phyloP scores from a whole-genome alignment of 1,139 yeast species.

The Candida albicans region DNA sequence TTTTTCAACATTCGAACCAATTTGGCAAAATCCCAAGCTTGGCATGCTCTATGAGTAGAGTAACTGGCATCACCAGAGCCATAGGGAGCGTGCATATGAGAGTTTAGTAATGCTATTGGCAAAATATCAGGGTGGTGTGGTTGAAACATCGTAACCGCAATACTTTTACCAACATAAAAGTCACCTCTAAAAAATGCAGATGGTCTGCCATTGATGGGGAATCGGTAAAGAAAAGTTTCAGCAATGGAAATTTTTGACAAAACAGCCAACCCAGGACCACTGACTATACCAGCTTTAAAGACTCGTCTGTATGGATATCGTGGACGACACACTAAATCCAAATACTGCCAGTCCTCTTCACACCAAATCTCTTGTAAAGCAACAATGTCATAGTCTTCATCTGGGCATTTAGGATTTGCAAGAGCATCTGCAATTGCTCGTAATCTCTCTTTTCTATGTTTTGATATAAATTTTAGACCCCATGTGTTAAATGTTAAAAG shows the following conservation, averaged over 20 bases:
- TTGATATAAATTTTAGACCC: slow-evolving; percentile 88
- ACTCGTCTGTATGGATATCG: slow-evolving; percentile 65
- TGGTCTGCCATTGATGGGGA: slow-evolving; percentile 92
- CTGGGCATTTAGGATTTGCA: slow-evolving; percentile 35
- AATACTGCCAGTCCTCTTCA: slow-evolving; percentile 72
- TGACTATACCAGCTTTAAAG: slow-evolving; percentile 78
- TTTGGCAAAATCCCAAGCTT: slow-evolving; percentile 92
- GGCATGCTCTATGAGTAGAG: slow-evolving; percentile 86
- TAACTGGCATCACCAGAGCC: slow-evolving; percentile 87
- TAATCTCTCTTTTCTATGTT: slow-evolving; percentile 62
- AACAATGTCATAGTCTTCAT: slow-evolving; percentile 69
- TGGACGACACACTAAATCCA: slow-evolving; percentile 45
- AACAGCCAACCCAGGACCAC: slow-evolving; percentile 93
- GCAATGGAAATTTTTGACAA: slow-evolving; percentile 82
- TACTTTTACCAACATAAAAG: slow-evolving; percentile 94
- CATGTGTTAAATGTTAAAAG: slow-evolving; percentile 75
- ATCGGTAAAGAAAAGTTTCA: slow-evolving; percentile 74
- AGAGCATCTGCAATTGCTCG: slow-evolving; percentile 71
- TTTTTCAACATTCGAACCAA: slow-evolving; percentile 59
- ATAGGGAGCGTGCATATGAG: slow-evolving; percentile 98
- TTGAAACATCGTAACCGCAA: slow-evolving; percentile 70
- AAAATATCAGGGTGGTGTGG: slow-evolving; percentile 47
- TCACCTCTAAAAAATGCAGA: slow-evolving; percentile 94
- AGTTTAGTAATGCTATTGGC: slow-evolving; percentile 77
- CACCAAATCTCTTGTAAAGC: slow-evolving; percentile 96